These are phyloP conservation scores for Trifolium subterraneum DNA, from an alignment of 306 rosid species.

Conservation along the genomic window DNA sequence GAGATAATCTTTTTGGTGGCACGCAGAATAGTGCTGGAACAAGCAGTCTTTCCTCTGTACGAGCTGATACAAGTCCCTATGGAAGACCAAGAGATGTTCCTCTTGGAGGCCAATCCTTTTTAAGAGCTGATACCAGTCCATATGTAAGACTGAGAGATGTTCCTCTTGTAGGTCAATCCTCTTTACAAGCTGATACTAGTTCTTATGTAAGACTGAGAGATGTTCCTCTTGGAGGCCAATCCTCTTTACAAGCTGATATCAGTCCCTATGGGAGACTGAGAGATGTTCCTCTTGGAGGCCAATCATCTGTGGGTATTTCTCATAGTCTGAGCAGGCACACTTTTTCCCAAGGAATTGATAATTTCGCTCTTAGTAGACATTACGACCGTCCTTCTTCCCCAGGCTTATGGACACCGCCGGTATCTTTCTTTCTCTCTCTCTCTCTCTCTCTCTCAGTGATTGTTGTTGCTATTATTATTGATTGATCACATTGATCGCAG, in stretches of 20 bases:
- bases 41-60: slow-evolving; percentile 57
- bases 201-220: slow-evolving; percentile 45
- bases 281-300: slow-evolving; percentile 55
- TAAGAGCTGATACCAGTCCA: neutral
- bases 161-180: slow-evolving; percentile 35
- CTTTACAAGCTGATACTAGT: slow-evolving; percentile 61
- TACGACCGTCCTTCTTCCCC: slow-evolving; percentile 76
- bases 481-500: slow-evolving; percentile 57
- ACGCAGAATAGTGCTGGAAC: slow-evolving; percentile 63
- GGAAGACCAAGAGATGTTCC: slow-evolving; percentile 52
- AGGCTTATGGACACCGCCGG: slow-evolving; percentile 74
- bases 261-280: slow-evolving; percentile 61
- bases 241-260: slow-evolving; percentile 59
- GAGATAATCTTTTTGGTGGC: slow-evolving; percentile 77
- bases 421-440: slow-evolving; percentile 43
- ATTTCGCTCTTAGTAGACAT: slow-evolving; percentile 59
- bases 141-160: slow-evolving; percentile 11
- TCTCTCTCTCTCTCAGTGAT: neutral
- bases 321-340: slow-evolving; percentile 54
- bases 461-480: neutral
- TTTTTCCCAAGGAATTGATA: slow-evolving; percentile 66
- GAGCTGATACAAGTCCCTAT: slow-evolving; percentile 56
- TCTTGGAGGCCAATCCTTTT: slow-evolving; percentile 6
- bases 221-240: slow-evolving; percentile 35
- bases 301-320: slow-evolving; percentile 51